Conservation (phyloP, 441 rosid genomes). For the Erodium chrysanthum region DNA sequence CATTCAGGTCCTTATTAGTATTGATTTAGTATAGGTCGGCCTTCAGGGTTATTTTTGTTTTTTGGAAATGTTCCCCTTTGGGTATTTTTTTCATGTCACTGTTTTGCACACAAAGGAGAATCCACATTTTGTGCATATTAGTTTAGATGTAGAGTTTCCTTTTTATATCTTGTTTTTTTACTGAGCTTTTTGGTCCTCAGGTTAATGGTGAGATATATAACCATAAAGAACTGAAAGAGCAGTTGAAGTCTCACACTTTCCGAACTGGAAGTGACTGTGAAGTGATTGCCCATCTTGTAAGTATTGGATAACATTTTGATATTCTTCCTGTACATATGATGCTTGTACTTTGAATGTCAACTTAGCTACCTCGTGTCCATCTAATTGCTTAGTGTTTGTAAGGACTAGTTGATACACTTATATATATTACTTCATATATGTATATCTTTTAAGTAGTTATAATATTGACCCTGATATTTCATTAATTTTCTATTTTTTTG, state of each 20-base stretch:
- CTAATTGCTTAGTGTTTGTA: no score
- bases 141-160: background rate
- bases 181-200: constrained; percentile 24
- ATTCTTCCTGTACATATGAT: background rate
- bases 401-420: no score
- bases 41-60: background rate
- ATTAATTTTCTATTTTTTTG: background rate
- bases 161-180: background rate
- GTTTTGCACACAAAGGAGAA: background rate
- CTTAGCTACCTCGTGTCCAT: no score
- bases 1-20: background rate
- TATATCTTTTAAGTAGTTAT: background rate
- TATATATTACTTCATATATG: no score
- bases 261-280: constrained; percentile 96
- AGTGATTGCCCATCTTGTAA: constrained; percentile 96
- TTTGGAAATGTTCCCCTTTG: background rate
- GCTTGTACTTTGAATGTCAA: background rate
- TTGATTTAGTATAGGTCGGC: no score
- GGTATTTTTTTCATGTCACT: background rate
- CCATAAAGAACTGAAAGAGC: constrained; percentile 56
- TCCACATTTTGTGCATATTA: background rate
- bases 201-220: constrained; percentile 97
- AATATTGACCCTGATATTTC: constrained; percentile 1
- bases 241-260: constrained; percentile 57
- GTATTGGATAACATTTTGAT: constrained; percentile 19